phyloP scores from a whole-genome alignment of 169 alveolate species.

The Cryptosporidium sp. region DNA sequence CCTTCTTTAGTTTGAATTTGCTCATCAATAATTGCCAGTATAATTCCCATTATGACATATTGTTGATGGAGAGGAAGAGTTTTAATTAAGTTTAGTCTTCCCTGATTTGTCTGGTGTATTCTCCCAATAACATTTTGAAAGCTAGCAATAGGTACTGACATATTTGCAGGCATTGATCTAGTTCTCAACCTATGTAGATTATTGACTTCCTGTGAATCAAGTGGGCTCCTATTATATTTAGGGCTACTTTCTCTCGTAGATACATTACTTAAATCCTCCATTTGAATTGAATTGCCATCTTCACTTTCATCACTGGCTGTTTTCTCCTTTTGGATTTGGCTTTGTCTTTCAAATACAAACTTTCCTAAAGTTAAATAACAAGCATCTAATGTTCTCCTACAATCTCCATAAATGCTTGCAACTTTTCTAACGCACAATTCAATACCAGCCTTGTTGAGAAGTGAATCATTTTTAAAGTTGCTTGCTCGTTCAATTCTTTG shows the following conservation, averaged over 20 bases:
- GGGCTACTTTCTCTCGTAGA: slow-evolving; percentile 66
- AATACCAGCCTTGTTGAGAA: slow-evolving; percentile 43
- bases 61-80: slow-evolving; percentile 65
- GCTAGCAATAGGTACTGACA: slow-evolving; percentile 29
- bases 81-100: background rate
- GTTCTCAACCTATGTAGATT: background rate
- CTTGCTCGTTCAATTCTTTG: background rate
- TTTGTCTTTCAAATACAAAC: slow-evolving; percentile 24
- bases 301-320: background rate
- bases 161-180: slow-evolving; percentile 47
- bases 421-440: slow-evolving; percentile 70
- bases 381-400: slow-evolving; percentile 72
- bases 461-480: background rate
- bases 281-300: background rate
- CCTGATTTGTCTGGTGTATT: slow-evolving; percentile 36
- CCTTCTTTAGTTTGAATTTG: background rate
- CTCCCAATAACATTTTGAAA: slow-evolving; percentile 47
- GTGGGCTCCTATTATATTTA: slow-evolving; percentile 2
- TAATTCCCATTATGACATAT: slow-evolving; percentile 53
- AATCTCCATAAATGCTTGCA: slow-evolving; percentile 70
- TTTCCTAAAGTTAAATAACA: slow-evolving; percentile 51
- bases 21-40: slow-evolving; percentile 44
- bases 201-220: background rate
- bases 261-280: background rate
- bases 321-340: background rate